Evolutionary conservation across 352 stramenopile genomes (phyloP), one percentile per base, ranked within the genome.

Genomic region (Phytopythium helicoides): DNA sequence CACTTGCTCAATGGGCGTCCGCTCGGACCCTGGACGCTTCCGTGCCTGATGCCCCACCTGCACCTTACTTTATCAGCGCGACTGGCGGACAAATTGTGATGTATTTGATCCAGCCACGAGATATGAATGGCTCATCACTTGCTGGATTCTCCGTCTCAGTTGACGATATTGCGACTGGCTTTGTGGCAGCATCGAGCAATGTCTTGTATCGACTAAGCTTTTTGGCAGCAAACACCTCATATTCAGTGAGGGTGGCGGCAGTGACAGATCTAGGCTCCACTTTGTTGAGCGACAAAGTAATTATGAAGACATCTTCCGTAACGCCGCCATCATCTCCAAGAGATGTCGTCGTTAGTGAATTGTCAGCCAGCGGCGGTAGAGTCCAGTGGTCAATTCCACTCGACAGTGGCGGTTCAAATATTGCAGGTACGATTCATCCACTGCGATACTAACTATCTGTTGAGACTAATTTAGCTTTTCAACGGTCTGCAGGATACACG

Each of bases 91-190:
- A 68, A 36, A 62, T 85, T 31, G 58, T 61, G 1, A 64, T 86
- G 46, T 69, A 79, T 40, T 34, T 89, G 31, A 39, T 75, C 12
- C 69, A 67, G 18, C 63, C 76, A 10, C 21, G 39, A 10, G 85
- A 87, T 37, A 82, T 89, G 79, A 64, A 71, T 38, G 76, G 76
- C 5, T 58, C 74, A 3, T 42, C 23, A 12, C 64, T 87, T 47
- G 58, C 37, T 14, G 76, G 74, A 1, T 89, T 87, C 40, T 65
- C 48, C 0, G 46, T 89, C 15, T 57, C 48, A 23, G 45, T 80
- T 7, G 57, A 73, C 31, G 62, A 47, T 8, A 36, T 21, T 0
- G 18, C 78, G 0, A 41, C 52, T 16, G 53, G 42, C 9, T 66
- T 47, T 7, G 38, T 81, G 15, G 39, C 28, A 0, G 40, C 74